Conservation (phyloP, 2,329 filamentous ascomycete genomes). For the Colletotrichum scovillei region DNA sequence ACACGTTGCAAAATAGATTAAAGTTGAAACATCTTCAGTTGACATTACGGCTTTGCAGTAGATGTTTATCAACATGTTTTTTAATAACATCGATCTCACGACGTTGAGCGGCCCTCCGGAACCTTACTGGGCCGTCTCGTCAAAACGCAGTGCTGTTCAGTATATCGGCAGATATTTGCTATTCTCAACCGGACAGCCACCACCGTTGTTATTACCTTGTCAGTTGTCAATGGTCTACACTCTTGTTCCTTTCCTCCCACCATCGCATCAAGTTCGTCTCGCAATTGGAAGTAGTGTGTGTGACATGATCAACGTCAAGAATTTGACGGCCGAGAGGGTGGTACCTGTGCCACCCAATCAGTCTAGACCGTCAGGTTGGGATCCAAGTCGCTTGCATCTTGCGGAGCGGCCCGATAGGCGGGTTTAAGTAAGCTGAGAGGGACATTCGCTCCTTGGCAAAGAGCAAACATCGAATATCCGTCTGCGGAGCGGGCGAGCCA, state of each 20-base stretch:
- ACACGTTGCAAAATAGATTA: no score
- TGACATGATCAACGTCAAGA: slow-evolving; percentile 17
- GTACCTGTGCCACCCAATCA: slow-evolving; percentile 10
- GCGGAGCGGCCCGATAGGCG: slow-evolving; percentile 32
- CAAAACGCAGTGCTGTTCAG: no score
- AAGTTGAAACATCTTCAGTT: not conserved
- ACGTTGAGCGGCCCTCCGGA: not conserved
- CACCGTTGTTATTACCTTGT: not conserved
- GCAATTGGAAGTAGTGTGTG: not conserved
- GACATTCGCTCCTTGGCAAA: slow-evolving; percentile 5
- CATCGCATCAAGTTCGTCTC: not conserved
- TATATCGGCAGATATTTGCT: not conserved
- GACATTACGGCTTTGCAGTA: not conserved
- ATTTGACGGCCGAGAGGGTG: not conserved
- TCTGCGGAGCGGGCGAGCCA: not conserved
- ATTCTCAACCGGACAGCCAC: not conserved
- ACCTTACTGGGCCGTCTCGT: not conserved
- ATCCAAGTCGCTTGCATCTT: slow-evolving; percentile 12
- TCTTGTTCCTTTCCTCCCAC: not conserved
- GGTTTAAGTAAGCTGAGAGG: slow-evolving; percentile 13
- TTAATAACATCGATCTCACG: not conserved
- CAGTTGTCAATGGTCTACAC: not conserved
- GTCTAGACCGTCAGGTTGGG: not conserved
- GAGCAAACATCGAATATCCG: slow-evolving; percentile 17
- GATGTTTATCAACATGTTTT: not conserved